Evolutionary conservation across 202 grass and related monocot genomes (phyloP), one percentile per base, ranked within the genome.

Genomic region (Bolboschoenoplectus hybrid): DNA sequence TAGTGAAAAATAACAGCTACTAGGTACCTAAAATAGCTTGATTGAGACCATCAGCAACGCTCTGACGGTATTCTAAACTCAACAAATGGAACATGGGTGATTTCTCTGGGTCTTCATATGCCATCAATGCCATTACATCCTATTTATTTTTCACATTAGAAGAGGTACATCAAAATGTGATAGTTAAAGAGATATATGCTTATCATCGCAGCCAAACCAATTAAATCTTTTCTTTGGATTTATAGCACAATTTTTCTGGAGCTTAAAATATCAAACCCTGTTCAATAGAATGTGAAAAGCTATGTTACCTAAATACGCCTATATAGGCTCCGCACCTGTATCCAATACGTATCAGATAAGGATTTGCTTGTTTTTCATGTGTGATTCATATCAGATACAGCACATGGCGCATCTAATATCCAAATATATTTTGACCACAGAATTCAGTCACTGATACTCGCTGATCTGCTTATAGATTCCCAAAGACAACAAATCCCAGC

Each of bases 71-170:
- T 32, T 97, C 97, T 78, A 89, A 90, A 81, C 92, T 94, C 87
- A 99, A 86, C 83, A 96, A 88, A 94, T 94, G 81, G 85, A 99
- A 99, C 93, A 99, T 99, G 43, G 97, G 97, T 86, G 97, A 97
- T 85, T 92, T 99, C 87, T 99, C 93, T 66, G 97, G 97, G 47
- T 99, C 97, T 68, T 92, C 88, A 81, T 99, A 99, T 71, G 97
- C 94, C 85, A 99, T 82, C 20, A 99, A 91, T 43, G 97, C 92
- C 86, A 97, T 90, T 72, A 99, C 91, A 81, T 97, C 97, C 97
- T 99, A 34, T 71, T 81, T 67, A 72, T 66, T 61, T 84, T 72
- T 69, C 63, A 80, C 1, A 10, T 61, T 61, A 80, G 9, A 44
- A 41, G 52, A 61, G 17, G 9, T 43, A 60, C 36, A 61, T 38